Conservation (phyloP, 257 asterid genomes). For the Jaltomata sinuosa region DNA sequence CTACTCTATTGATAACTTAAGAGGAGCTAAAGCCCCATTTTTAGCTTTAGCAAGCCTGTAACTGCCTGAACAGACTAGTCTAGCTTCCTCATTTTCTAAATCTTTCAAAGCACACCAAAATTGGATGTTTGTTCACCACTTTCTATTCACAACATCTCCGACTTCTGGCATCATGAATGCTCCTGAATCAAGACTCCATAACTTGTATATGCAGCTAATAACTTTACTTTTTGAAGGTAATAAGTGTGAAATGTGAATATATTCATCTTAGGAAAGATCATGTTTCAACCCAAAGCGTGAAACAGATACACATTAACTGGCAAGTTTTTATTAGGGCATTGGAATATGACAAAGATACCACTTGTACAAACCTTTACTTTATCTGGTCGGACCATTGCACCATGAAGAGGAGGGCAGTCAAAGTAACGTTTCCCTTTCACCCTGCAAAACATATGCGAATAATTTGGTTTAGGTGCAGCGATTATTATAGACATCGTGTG, state of each 20-base stretch:
- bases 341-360: background rate
- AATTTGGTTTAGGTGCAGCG: background rate
- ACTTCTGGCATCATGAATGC: background rate
- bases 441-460: constrained; percentile 29
- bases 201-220: background rate
- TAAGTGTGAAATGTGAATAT: background rate
- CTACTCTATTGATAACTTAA: background rate
- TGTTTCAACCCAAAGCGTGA: background rate
- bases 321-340: background rate
- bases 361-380: constrained; percentile 63
- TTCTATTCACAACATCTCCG: background rate
- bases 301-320: background rate
- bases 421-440: constrained; percentile 88
- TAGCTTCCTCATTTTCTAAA: background rate
- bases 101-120: background rate
- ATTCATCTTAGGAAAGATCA: background rate
- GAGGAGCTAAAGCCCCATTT: background rate
- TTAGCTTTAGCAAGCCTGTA: background rate
- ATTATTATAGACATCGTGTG: background rate
- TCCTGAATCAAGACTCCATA: background rate
- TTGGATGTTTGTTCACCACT: background rate
- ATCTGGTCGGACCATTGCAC: constrained; percentile 88
- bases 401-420: constrained; percentile 79
- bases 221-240: background rate
- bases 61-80: background rate